Evolutionary conservation across 768 basidiomycete species (phyloP).

Genomic region (Pisolithus microcarpus): DNA sequence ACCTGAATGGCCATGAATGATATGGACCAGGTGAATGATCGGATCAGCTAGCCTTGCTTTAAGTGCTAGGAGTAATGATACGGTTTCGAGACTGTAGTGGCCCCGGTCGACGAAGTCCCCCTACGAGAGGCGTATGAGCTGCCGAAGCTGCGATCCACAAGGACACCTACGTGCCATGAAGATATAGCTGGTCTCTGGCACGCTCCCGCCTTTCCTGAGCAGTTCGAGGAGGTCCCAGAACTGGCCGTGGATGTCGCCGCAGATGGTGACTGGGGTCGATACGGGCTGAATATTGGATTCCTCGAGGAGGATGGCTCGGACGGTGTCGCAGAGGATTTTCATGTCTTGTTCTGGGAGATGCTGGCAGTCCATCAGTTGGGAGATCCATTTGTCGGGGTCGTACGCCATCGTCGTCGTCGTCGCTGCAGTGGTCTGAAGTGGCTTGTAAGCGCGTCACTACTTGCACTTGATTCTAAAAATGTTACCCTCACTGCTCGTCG

Average conservation of each 20-base stretch:
- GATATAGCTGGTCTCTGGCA: constrained; percentile 87
- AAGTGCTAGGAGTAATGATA: constrained; percentile 78
- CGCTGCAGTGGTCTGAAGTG: not conserved
- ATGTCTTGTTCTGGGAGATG: constrained; percentile 89
- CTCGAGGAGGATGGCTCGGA: constrained; percentile 84
- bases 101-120: constrained; percentile 98
- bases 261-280: constrained; percentile 88
- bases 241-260: constrained; percentile 96
- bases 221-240: constrained; percentile 96
- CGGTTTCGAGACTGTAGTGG: constrained; percentile 92
- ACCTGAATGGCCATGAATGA: constrained; percentile 40
- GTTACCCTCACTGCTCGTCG: constrained; percentile 12
- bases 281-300: constrained; percentile 98
- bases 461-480: not conserved
- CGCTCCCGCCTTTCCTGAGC: constrained; percentile 74
- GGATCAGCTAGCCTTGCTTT: constrained; percentile 68
- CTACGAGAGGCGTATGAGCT: constrained; percentile 33
- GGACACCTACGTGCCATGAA: constrained; percentile 80
- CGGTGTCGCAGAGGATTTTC: constrained; percentile 86
- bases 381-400: constrained; percentile 78
- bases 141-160: constrained; percentile 17
- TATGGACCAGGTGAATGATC: not conserved
- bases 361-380: constrained; percentile 77
- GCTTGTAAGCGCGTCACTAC: not conserved
- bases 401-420: constrained; percentile 24